Percentiles rank a stretch among this genome's conserved stretches.
Evolutionary conservation across 2,329 filamentous ascomycete genomes (phyloP).

Genomic region (Podosphaera xanthii): DNA sequence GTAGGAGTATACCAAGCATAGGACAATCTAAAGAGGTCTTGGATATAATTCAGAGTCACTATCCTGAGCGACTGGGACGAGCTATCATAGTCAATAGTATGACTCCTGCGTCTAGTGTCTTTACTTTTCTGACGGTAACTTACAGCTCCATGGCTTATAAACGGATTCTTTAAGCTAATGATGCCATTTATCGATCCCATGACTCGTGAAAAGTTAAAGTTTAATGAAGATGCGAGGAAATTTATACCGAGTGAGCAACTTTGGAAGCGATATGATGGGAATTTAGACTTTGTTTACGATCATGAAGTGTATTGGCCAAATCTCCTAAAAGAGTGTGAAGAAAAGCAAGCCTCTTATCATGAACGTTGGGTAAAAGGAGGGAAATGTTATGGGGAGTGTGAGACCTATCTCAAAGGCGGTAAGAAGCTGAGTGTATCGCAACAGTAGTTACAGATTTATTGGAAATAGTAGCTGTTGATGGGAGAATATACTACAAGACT

Average conservation of each 20-base stretch:
- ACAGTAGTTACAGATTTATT: not conserved
- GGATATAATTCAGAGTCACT: constrained; percentile 81
- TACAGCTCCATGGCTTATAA: constrained; percentile 71
- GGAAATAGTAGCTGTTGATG: too few species aligned
- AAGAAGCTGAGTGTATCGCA: constrained; percentile 10
- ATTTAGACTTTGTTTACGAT: constrained; percentile 77
- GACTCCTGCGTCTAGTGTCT: constrained; percentile 13
- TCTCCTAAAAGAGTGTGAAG: constrained; percentile 45
- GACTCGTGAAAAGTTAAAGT: constrained; percentile 87
- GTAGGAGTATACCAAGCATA: constrained; percentile 50
- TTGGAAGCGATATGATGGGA: constrained; percentile 51
- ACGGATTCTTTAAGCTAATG: constrained; percentile 89
- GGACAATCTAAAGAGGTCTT: constrained; percentile 64
- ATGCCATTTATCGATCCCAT: constrained; percentile 89
- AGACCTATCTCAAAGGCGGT: constrained; percentile 62
- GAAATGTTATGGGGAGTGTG: constrained; percentile 62
- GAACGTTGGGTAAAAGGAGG: constrained; percentile 62
- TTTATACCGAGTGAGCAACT: constrained; percentile 69
- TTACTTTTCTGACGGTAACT: constrained; percentile 5
- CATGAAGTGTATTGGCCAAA: constrained; percentile 78
- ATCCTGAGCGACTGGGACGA: constrained; percentile 74
- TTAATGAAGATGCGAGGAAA: constrained; percentile 74
- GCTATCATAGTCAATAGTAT: constrained; percentile 74
- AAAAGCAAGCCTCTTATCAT: constrained; percentile 36
- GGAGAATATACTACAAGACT: too few species aligned